A percentile compares a stretch with the other conserved stretches of the same genome.
These are phyloP conservation scores for Boletellus sp. DNA, from an alignment of 768 basidiomycete genomes.

Conservation along the genomic window DNA sequence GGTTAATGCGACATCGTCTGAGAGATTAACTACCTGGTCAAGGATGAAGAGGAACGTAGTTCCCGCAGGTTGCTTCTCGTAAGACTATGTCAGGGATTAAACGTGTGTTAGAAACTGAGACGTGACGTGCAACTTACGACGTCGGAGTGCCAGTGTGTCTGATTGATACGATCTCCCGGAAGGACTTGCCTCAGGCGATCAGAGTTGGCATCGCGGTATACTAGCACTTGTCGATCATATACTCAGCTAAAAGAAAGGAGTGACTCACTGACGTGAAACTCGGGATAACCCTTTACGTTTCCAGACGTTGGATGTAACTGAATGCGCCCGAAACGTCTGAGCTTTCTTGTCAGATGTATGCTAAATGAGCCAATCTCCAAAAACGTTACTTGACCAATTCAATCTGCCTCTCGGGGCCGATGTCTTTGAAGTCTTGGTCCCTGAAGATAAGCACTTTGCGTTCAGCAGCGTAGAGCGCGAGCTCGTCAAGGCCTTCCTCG, in stretches of 20 bases:
- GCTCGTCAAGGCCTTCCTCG: conserved; percentile 51
- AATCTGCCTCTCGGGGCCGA: conserved; percentile 50
- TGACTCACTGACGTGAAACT: conserved; percentile 52
- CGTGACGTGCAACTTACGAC: conserved; percentile 34
- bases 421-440: conserved; percentile 60
- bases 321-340: conserved; percentile 44
- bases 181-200: conserved; percentile 41
- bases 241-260: neutral
- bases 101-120: neutral
- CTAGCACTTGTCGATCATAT: conserved; percentile 18
- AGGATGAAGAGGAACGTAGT: conserved; percentile 58
- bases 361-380: neutral
- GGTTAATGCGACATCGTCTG: no score
- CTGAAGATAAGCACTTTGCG: conserved; percentile 54
- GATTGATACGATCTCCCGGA: conserved; percentile 40
- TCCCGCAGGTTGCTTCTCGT: conserved; percentile 53
- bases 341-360: neutral
- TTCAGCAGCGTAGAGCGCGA: conserved; percentile 50
- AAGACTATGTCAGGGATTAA: conserved; percentile 33
- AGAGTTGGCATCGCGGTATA: conserved; percentile 48
- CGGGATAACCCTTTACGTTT: conserved; percentile 52
- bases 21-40: conserved; percentile 34
- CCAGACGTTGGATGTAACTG: conserved; percentile 47
- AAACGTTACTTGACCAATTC: conserved; percentile 41
- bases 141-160: conserved; percentile 53